Evolutionary conservation across 352 stramenopile genomes (phyloP), one percentile per base, ranked within the genome.

Genomic region (Phytopythium aichiense): DNA sequence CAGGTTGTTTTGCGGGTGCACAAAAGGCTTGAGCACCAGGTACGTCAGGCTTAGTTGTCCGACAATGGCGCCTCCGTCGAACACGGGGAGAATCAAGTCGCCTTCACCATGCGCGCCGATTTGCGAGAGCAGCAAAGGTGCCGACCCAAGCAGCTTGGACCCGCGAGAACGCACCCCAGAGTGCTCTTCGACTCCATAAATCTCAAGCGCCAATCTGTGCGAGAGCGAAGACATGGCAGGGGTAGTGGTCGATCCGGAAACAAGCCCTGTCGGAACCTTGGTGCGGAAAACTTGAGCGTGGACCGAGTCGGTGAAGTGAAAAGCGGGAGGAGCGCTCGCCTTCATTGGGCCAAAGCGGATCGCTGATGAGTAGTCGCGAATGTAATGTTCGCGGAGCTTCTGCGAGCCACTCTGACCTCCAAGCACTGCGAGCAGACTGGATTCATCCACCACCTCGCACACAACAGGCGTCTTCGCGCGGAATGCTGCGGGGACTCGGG

Each of bases 1-100:
- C 15, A 93, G 59, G 20, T 79, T 82, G 61, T 93, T 93, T 20
- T 67, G 66, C 1, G 68, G 46, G 31, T 93, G 81, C 16, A 63
- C 59, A 42, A 91, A 89, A 16, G 79, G 77, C 9, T 68, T 74
- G 38, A 91, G 61, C 0, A 85, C 65, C 23, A 91, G 56, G 57
- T 81, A 91, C 56, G 70, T 64, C 23, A 91, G 56, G 2, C 72
- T 68, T 16, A 87, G 42, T 52, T 91, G 77, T 1, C 80, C 84
- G 20, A 88, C 54, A 2, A 86, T 59, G 2, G 52, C 22, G 3
- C 49, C 54, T 1, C 16, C 60, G 1, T 58, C 63, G 37, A 91
- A 56, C 42, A 93, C 84, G 0, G 84, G 81, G 7, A 89, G 23
- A 1, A 75, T 86, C 22, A 91, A 22, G 15, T 73, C 65, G 2